phyloP scores from a whole-genome alignment of 306 rosid species.

The Inga laurina region DNA sequence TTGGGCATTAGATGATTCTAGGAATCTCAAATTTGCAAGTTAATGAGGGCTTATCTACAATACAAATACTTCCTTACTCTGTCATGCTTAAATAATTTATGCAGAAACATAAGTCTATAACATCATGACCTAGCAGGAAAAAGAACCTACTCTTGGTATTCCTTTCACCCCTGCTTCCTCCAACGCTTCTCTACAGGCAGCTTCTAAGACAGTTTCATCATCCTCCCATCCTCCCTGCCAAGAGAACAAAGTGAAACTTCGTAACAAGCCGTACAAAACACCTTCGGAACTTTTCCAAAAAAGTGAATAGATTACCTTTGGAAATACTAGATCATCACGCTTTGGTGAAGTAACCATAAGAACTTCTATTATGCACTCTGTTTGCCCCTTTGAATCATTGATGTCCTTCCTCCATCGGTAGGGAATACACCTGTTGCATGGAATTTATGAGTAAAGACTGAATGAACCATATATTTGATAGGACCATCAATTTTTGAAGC shows the following conservation, averaged over 20 bases:
- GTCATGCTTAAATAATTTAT: slow-evolving; percentile 3
- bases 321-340: slow-evolving; percentile 80
- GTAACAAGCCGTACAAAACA: background rate
- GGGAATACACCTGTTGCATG: slow-evolving; percentile 74
- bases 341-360: slow-evolving; percentile 91
- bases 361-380: slow-evolving; percentile 60
- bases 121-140: slow-evolving; percentile 20
- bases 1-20: background rate
- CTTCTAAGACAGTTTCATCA: slow-evolving; percentile 78
- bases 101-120: slow-evolving; percentile 2
- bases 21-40: background rate
- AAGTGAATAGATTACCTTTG: slow-evolving; percentile 58
- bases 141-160: slow-evolving; percentile 61
- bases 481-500: background rate
- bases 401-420: slow-evolving; percentile 56
- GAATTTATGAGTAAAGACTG: background rate
- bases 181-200: slow-evolving; percentile 85
- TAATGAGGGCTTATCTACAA: background rate
- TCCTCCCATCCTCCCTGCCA: slow-evolving; percentile 95
- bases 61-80: slow-evolving; percentile 5
- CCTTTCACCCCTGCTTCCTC: slow-evolving; percentile 96
- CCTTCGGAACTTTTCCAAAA: background rate
- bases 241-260: slow-evolving; percentile 19
- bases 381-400: slow-evolving; percentile 30
- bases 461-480: background rate